Percentiles rank a stretch among this genome's conserved stretches.
These are phyloP conservation scores for Trichosanthes truncata DNA, from an alignment of 306 rosid genomes.

Conservation along the genomic window DNA sequence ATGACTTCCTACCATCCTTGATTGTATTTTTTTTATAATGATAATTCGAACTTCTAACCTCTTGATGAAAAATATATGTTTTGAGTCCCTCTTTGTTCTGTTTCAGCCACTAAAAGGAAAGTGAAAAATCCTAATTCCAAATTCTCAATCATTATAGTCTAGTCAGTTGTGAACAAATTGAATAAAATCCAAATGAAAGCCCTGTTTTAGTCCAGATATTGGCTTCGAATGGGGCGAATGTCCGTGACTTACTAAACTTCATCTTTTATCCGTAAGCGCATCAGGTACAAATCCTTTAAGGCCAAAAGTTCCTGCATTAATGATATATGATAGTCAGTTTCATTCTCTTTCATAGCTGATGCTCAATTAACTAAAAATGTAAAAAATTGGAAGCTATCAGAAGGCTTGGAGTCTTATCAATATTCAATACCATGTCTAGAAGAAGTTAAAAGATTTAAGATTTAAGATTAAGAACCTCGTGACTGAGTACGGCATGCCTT, in stretches of 20 bases:
- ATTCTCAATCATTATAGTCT: not conserved
- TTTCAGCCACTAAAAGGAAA: not conserved
- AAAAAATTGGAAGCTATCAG: not conserved
- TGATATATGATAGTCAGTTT: not conserved
- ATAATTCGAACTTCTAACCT: no score
- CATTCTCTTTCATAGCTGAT: not conserved
- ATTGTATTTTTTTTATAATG: no score
- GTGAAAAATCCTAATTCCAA: not conserved
- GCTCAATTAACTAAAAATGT: not conserved
- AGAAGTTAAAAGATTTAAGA: not conserved
- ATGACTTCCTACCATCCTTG: not conserved
- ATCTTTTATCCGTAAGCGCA: not conserved
- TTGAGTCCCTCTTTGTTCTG: no score
- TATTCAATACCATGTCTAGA: not conserved
- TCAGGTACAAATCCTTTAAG: not conserved
- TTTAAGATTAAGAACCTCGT: not conserved
- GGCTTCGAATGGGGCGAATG: not conserved
- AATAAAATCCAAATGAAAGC: not conserved
- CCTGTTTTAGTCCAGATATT: not conserved
- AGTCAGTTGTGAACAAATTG: not conserved
- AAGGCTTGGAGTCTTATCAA: not conserved
- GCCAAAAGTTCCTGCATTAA: not conserved
- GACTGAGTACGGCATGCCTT: not conserved
- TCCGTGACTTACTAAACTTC: not conserved
- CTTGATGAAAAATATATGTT: no score